Conservation (phyloP, 148 eudicot genomes). For the Rhododendron simsii region DNA sequence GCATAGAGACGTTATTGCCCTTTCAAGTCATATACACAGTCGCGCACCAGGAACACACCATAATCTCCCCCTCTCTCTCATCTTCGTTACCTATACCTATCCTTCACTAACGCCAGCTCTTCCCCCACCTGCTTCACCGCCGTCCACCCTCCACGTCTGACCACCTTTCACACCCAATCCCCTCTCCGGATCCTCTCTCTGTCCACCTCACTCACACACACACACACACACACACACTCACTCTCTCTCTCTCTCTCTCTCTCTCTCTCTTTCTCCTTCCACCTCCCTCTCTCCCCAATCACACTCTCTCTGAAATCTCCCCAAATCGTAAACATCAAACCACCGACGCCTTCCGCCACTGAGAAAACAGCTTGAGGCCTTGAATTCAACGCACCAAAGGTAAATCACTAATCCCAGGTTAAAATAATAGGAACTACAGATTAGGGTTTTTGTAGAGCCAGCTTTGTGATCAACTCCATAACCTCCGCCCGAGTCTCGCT, state of each 20-base stretch:
- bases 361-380: not conserved
- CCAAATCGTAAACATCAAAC: not conserved
- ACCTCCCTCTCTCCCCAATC: not conserved
- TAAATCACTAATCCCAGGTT: not conserved
- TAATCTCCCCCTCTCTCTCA: not conserved
- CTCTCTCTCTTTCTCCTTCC: not conserved
- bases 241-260: too few relatives aligned
- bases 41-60: too few relatives aligned
- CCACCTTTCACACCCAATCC: not conserved
- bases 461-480: slow-evolving; percentile 67
- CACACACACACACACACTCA: too few relatives aligned
- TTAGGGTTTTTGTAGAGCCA: slow-evolving; percentile 9
- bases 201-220: not conserved
- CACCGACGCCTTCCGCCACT: not conserved
- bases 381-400: not conserved
- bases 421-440: not conserved
- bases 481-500: slow-evolving; percentile 79
- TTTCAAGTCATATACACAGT: too few relatives aligned
- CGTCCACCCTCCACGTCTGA: not conserved
- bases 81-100: not conserved
- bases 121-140: not conserved
- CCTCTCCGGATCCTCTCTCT: not conserved
- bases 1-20: too few relatives aligned
- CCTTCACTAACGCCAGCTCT: not conserved
- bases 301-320: not conserved